phyloP scores from a whole-genome alignment of 176 grass and related monocot species.

The Oryza punctata region DNA sequence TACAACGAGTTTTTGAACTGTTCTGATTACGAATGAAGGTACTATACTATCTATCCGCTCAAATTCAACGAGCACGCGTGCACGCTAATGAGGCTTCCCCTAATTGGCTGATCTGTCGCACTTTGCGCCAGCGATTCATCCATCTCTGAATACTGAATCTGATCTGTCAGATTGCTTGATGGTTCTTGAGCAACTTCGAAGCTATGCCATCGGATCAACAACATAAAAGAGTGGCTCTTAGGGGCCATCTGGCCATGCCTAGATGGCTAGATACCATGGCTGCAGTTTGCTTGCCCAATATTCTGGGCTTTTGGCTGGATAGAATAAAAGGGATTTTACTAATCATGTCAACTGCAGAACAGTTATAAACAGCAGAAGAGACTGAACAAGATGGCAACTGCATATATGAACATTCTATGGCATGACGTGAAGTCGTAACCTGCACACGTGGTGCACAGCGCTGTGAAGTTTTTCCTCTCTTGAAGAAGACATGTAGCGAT shows the following conservation, averaged over 20 bases:
- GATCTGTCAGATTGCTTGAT: neutral
- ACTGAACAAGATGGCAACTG: neutral
- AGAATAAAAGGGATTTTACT: neutral
- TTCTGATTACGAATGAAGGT: neutral
- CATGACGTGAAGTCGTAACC: neutral
- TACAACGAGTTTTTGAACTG: neutral
- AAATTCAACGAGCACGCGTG: neutral
- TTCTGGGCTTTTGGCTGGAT: too few species aligned
- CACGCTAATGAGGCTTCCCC: neutral
- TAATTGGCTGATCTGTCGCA: too few species aligned
- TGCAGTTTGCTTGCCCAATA: neutral
- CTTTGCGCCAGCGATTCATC: too few species aligned
- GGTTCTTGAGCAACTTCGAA: neutral
- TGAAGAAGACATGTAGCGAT: neutral
- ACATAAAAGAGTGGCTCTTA: neutral
- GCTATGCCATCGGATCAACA: neutral
- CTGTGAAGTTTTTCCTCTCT: neutral
- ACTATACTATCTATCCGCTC: neutral
- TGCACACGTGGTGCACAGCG: neutral
- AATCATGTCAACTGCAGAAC: neutral
- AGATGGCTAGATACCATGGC: neutral
- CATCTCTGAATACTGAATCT: neutral
- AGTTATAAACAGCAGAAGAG: neutral
- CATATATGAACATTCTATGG: neutral
- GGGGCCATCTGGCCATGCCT: neutral